Evolutionary conservation across 495 filamentous ascomycete species (phyloP).

Genomic region (Letharia columbiana): DNA sequence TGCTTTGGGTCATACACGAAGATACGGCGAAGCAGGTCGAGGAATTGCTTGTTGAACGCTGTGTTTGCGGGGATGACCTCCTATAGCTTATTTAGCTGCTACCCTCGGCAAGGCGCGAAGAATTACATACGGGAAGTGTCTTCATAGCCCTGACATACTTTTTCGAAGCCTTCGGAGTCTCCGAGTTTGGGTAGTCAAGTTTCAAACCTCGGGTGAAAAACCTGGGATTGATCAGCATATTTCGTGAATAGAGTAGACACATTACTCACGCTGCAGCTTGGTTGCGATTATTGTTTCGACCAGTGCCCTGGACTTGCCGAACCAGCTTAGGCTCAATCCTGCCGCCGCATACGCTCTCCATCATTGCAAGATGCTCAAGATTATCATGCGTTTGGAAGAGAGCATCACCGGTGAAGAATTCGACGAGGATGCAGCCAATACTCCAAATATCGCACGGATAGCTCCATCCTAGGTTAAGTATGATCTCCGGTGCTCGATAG

Average conservation of each 20-base stretch:
- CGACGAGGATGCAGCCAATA: conserved; percentile 97
- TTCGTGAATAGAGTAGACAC: neutral
- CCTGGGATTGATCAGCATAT: conserved; percentile 36
- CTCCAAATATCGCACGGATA: conserved; percentile 99
- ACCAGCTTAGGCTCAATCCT: conserved; percentile 71
- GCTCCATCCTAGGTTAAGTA: conserved; percentile 93
- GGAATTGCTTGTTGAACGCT: conserved; percentile 72
- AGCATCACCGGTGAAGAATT: conserved; percentile 96
- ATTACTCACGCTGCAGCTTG: conserved; percentile 69
- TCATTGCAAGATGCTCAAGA: conserved; percentile 97
- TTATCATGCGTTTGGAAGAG: conserved; percentile 98
- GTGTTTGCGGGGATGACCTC: conserved; percentile 79
- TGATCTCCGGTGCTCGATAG: conserved; percentile 95
- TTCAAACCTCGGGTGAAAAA: conserved; percentile 70
- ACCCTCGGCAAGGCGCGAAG: neutral
- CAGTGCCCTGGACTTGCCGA: conserved; percentile 56
- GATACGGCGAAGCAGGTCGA: conserved; percentile 80
- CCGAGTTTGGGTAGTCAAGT: conserved; percentile 79
- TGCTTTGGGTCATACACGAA: conserved; percentile 91
- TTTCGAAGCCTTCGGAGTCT: conserved; percentile 79
- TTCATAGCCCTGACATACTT: conserved; percentile 98
- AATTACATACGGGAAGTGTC: conserved; percentile 57
- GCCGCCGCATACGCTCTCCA: conserved; percentile 78
- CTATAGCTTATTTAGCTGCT: conserved; percentile 36
- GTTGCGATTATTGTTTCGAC: conserved; percentile 59